Percentiles rank a stretch among this genome's conserved stretches.
phyloP scores from a whole-genome alignment of 495 filamentous ascomycete genomes.

The Coniosporium apollinis region DNA sequence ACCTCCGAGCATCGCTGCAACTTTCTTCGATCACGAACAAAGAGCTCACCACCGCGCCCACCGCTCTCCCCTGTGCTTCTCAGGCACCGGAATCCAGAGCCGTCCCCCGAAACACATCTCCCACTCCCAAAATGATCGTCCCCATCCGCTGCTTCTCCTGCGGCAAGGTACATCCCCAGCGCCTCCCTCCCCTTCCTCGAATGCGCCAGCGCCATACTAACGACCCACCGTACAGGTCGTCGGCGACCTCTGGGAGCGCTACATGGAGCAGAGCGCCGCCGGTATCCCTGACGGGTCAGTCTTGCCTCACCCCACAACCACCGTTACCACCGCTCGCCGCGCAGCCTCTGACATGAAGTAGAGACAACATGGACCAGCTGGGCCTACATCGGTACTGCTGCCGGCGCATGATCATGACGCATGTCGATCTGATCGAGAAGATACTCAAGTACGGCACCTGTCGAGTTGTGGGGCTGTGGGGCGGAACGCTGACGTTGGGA shows the following conservation, averaged over 20 bases:
- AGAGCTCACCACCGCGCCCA: no score
- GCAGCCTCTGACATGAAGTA: no score
- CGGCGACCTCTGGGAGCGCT: slow-evolving; percentile 92
- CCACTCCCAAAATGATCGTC: slow-evolving; percentile 95
- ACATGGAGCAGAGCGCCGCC: slow-evolving; percentile 67
- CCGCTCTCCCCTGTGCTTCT: no score
- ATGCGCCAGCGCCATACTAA: neutral
- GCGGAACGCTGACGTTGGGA: no score
- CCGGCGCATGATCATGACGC: slow-evolving; percentile 98
- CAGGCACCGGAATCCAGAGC: no score
- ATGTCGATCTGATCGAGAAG: slow-evolving; percentile 98
- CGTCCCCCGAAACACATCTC: no score
- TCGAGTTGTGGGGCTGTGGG: no score
- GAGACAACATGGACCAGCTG: slow-evolving; percentile 85
- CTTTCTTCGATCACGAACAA: no score
- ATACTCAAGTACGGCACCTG: no score
- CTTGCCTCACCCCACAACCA: no score
- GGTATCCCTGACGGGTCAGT: slow-evolving; percentile 60
- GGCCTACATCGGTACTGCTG: slow-evolving; percentile 94
- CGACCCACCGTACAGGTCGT: slow-evolving; percentile 47
- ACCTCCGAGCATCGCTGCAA: no score
- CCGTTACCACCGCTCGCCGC: no score
- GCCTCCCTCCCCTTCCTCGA: neutral
- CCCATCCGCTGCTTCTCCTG: slow-evolving; percentile 97
- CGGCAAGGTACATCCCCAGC: slow-evolving; percentile 54